Evolutionary conservation across 768 basidiomycete species (phyloP), one percentile per base, ranked within the genome.

Genomic region (Tulasnella sp.): DNA sequence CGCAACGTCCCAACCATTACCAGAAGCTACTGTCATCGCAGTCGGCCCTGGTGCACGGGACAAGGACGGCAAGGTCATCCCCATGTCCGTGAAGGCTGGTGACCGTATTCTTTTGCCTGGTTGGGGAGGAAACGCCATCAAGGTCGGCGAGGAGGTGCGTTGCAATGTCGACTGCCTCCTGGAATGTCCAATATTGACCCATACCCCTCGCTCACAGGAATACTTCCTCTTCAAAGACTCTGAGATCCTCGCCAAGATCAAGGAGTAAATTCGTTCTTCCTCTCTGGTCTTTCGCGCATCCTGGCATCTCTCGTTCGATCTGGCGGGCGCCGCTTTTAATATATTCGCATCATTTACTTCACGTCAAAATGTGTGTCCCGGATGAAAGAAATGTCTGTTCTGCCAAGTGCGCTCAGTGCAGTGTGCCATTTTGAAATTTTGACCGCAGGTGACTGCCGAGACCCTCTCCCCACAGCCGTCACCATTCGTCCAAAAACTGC

Each of bases 111-210:
- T 99, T 74, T 87, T 99, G 5, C 97, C 98, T 16, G 94, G 94
- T 6, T 99, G 97, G 94, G 98, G 98, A 74, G 98, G 98, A 15
- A 96, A 91, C 83, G 84, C 93, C 20, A 95, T 99, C 85, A 99
- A 99, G 86, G 90, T 99, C 71, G 96, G 96, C 55, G 98, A 99
- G 35, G 96, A 98, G 84, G 97, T 95, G 82, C 48, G 15, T 74
- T 51, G 29, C 26, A 15, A 69, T 70, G 44, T 77, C 40, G 35
- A 67, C 35, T 44, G 15, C 42, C 20, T 11, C 23, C 7, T 29
- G 46, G 73, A 10, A 55, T 78, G 9, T 73, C 29, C 13, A 20
- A 11, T 55, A 13, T 77, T 40, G 37, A 72, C 26, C 39, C 77
- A 73, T 26, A 40, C 35, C 2, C 5, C 79, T 55, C 75, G 48